Percentiles rank a stretch among this genome's conserved stretches.
Evolutionary conservation across 2,329 filamentous ascomycete genomes (phyloP).

Genomic region (Pseudogymnoascus sp.): DNA sequence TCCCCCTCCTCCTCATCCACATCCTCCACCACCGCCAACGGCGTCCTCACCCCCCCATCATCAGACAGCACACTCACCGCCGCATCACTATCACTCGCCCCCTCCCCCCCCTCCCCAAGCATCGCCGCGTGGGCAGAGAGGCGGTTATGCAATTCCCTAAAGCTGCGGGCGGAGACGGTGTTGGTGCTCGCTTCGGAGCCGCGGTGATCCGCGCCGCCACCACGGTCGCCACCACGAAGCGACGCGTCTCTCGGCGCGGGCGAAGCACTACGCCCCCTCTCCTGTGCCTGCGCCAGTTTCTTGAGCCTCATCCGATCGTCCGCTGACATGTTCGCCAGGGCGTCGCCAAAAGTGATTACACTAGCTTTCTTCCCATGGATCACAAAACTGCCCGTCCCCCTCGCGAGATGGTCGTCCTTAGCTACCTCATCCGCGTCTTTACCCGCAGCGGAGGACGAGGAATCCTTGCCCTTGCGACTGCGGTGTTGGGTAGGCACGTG

Average conservation of each 20-base stretch:
- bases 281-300: constrained; percentile 42
- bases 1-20: constrained; percentile 21
- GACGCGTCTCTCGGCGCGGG: constrained; percentile 10
- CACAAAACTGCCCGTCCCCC: constrained; percentile 83
- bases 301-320: constrained; percentile 65
- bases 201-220: constrained; percentile 42
- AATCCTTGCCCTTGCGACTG: constrained; percentile 71
- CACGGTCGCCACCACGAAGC: background rate
- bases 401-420: constrained; percentile 62
- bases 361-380: constrained; percentile 97
- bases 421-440: constrained; percentile 33
- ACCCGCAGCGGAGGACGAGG: constrained; percentile 44
- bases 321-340: constrained; percentile 70
- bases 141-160: constrained; percentile 56
- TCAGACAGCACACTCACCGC: constrained; percentile 42
- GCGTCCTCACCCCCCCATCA: constrained; percentile 51
- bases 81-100: constrained; percentile 51
- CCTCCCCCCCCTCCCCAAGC: constrained; percentile 35
- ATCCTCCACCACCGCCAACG: constrained; percentile 44
- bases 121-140: constrained; percentile 45
- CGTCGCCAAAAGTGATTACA: constrained; percentile 91
- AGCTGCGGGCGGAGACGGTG: constrained; percentile 60
- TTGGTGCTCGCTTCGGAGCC: constrained; percentile 58
- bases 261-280: constrained; percentile 20
- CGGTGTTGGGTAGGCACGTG: constrained; percentile 60